Percentiles rank a stretch among this genome's conserved stretches.
phyloP scores from a whole-genome alignment of 805 yeast genomes.

The Groenewaldozyma salmanticensis region DNA sequence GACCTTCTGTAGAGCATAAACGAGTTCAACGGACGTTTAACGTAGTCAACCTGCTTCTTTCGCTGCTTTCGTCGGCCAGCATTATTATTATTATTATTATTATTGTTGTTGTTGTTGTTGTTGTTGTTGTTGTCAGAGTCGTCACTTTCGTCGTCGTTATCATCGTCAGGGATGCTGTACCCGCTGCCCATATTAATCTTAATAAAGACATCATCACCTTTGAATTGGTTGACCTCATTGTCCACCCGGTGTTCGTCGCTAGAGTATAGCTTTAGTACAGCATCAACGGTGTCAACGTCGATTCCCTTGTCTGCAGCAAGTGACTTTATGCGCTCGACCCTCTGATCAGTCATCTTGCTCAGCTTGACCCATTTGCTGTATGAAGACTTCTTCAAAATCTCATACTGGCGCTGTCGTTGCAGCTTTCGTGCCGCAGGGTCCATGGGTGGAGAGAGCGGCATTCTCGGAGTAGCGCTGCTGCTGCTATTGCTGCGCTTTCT shows the following conservation, averaged over 20 bases:
- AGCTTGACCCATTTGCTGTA: conserved; percentile 23
- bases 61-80: conserved; percentile 13
- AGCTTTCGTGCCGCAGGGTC: not conserved
- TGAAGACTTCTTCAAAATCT: conserved; percentile 4
- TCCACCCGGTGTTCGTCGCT: conserved; percentile 12
- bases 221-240: conserved; percentile 16
- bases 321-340: conserved; percentile 18
- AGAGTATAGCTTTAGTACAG: conserved; percentile 20
- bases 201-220: conserved; percentile 18
- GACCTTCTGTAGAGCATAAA: conserved; percentile 39
- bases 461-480: not conserved
- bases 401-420: conserved; percentile 1
- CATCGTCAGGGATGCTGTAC: conserved; percentile 4
- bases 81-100: not conserved
- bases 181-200: conserved; percentile 19
- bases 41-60: conserved; percentile 19
- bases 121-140: too few relatives aligned
- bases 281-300: conserved; percentile 19
- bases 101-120: conserved; percentile 9
- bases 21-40: conserved; percentile 39
- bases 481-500: not conserved
- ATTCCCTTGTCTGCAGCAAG: conserved; percentile 23
- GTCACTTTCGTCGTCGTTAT: conserved; percentile 1
- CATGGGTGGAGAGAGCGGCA: not conserved
- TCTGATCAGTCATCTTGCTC: conserved; percentile 18